phyloP scores from a whole-genome alignment of 1,284 basidiomycete genomes.

The Thelephora terrestris region DNA sequence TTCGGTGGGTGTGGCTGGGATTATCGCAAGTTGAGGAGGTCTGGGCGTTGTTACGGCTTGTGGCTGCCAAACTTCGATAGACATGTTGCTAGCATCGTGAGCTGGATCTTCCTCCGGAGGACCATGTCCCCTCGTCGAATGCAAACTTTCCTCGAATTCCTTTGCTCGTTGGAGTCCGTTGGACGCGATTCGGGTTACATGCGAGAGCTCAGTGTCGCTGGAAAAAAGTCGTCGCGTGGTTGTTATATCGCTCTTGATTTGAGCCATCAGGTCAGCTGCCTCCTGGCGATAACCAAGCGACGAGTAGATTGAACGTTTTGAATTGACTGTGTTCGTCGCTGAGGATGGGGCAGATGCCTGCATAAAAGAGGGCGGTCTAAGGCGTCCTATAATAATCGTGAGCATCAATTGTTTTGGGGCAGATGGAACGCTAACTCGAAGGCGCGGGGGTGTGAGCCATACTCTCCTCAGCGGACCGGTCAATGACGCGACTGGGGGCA shows the following conservation, averaged over 20 bases:
- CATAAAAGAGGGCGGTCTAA: background rate
- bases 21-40: background rate
- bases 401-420: background rate
- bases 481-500: slow-evolving; percentile 6
- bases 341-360: background rate
- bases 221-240: slow-evolving; percentile 61
- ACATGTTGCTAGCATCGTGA: slow-evolving; percentile 26
- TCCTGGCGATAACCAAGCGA: slow-evolving; percentile 62
- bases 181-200: slow-evolving; percentile 10
- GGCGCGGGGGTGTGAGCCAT: background rate
- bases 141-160: background rate
- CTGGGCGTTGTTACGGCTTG: background rate
- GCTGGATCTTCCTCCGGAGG: slow-evolving; percentile 4
- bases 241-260: slow-evolving; percentile 69
- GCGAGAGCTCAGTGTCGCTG: slow-evolving; percentile 46
- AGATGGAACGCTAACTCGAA: background rate
- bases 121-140: slow-evolving; percentile 11
- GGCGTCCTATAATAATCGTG: background rate
- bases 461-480: background rate
- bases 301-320: slow-evolving; percentile 32
- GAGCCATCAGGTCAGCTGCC: slow-evolving; percentile 73
- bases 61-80: slow-evolving; percentile 16
- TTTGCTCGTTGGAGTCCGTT: background rate
- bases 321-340: slow-evolving; percentile 1
- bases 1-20: background rate